Percentiles rank a stretch among this genome's conserved stretches.
Evolutionary conservation across 2,329 filamentous ascomycete species (phyloP).

Genomic region (Trichoderma sp.): DNA sequence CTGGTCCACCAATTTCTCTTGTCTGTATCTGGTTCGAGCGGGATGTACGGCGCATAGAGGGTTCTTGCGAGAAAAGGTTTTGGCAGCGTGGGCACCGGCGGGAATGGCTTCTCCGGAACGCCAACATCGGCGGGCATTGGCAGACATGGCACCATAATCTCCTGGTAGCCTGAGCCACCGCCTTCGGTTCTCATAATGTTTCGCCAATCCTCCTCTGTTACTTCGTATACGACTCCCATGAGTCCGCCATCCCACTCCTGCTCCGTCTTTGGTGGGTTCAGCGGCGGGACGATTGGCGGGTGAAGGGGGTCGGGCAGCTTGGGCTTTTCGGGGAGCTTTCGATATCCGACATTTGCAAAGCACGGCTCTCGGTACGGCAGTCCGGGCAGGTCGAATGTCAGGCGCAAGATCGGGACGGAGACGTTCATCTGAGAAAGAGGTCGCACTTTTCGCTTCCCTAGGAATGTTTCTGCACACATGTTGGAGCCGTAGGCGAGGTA

Average conservation of each 20-base stretch:
- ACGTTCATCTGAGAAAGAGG: constrained; percentile 82
- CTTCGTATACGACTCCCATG: constrained; percentile 93
- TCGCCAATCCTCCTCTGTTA: constrained; percentile 76
- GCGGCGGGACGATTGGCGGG: constrained; percentile 32
- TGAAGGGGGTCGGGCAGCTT: constrained; percentile 35
- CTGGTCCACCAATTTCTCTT: constrained; percentile 46
- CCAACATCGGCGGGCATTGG: constrained; percentile 58
- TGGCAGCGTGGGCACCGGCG: constrained; percentile 50
- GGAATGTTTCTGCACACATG: constrained; percentile 75
- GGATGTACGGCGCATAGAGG: constrained; percentile 65
- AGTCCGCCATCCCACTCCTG: constrained; percentile 72
- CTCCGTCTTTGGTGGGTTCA: constrained; percentile 25
- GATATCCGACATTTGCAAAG: constrained; percentile 76
- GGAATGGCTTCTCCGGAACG: constrained; percentile 63
- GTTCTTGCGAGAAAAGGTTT: constrained; percentile 79
- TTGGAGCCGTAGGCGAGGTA: constrained; percentile 94
- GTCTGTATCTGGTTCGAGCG: constrained; percentile 34
- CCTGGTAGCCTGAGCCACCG: constrained; percentile 78
- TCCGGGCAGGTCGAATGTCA: constrained; percentile 84
- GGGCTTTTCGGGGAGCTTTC: constrained; percentile 48
- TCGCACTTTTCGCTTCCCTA: constrained; percentile 71
- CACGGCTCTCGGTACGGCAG: constrained; percentile 87
- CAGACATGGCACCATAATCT: constrained; percentile 77
- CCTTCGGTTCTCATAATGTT: constrained; percentile 90
- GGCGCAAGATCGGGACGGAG: constrained; percentile 69